These are phyloP conservation scores for Erysimum pusillum DNA, from an alignment of 441 rosid genomes.

Conservation along the genomic window DNA sequence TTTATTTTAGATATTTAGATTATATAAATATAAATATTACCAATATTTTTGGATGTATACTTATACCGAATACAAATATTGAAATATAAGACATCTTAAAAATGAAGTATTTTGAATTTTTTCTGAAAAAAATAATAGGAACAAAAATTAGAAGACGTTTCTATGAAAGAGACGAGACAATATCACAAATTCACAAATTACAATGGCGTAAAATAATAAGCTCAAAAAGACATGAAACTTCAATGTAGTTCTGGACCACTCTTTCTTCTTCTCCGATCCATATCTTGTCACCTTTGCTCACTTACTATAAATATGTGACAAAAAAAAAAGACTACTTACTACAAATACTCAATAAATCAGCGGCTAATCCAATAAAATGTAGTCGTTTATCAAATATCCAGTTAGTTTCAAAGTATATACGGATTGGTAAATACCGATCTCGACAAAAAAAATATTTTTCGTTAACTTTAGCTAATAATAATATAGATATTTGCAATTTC, in stretches of 20 bases:
- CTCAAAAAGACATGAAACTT: conserved; percentile 38
- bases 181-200: background rate
- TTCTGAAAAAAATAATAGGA: too few relatives aligned
- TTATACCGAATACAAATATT: too few relatives aligned
- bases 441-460: too few relatives aligned
- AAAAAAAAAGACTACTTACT: background rate
- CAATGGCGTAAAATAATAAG: conserved; percentile 21
- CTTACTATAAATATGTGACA: too few relatives aligned
- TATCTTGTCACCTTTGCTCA: background rate
- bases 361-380: background rate
- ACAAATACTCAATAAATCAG: conserved; percentile 7
- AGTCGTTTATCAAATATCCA: background rate
- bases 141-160: conserved; percentile 23
- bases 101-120: too few relatives aligned
- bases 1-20: too few relatives aligned
- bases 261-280: background rate
- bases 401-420: background rate
- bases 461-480: too few relatives aligned
- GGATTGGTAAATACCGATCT: too few relatives aligned
- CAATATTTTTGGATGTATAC: too few relatives aligned
- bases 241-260: conserved; percentile 29
- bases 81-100: too few relatives aligned
- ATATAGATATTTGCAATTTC: too few relatives aligned
- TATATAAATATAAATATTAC: too few relatives aligned
- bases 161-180: conserved; percentile 31